Evolutionary conservation across 441 rosid species (phyloP), one percentile per base, ranked within the genome.

Genomic region (Populus trichocarpa): DNA sequence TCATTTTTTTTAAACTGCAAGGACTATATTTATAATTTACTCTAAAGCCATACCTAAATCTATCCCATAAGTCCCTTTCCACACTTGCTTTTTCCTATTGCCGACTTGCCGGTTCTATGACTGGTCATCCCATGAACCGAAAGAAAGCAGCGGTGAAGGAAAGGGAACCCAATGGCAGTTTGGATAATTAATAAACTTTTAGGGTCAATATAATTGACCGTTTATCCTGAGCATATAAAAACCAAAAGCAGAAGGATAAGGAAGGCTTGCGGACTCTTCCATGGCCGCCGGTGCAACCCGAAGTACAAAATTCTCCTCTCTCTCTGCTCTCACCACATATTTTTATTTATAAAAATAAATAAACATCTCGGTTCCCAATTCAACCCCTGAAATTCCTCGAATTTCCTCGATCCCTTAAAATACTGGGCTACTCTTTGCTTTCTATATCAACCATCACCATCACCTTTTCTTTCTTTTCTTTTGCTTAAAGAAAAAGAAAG

Each of bases 241-340:
- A 46, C 20, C 57, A 46, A 46, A 46, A 46, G 57, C 20, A 46
- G 20, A 14, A 46, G 57, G 57, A 13, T 46, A 46, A 46, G 57
- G 57, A 46, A 46, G 57, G 42, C 18, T 46, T 46, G 57, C 57
- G 57, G 57, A 4, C 57, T 46, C 57, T 14, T 46, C 20, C 7
- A 46, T 46, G 57, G 57, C 57, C 18, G 57, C 57, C 57, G 57
- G 57, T 46, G 57, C 57, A 14, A 46, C 57, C 57, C 20, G 14
- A 46, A 46, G 57, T 46, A 30, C 20, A 30, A 79, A 82, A 75
- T 83, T 83, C 85, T 75, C 69, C 71, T 13, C 32, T 3, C 32
- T 30, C 8, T 28, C 65, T 12, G 4, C 12, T 42, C 5, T 32
- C 16, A n/a, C 6, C 35, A 30, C 28, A 67, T n/a, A 61, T 71